Conservation (phyloP, 106 monocot genomes). For the Allium sativum region DNA sequence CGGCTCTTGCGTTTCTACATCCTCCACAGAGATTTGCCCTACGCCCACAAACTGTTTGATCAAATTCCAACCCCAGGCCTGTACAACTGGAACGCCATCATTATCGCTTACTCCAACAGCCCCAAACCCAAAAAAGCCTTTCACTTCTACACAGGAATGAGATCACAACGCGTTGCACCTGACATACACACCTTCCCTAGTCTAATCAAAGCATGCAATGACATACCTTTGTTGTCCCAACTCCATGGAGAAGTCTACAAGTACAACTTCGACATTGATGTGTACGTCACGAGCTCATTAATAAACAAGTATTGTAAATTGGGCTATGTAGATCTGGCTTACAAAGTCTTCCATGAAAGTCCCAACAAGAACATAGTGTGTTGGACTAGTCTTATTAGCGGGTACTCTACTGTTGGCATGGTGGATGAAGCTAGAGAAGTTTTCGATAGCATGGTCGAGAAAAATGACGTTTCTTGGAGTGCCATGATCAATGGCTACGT, state of each 20-base stretch:
- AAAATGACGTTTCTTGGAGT: constrained; percentile 39
- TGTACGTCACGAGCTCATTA: constrained; percentile 23
- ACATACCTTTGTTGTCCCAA: constrained; percentile 5
- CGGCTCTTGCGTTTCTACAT: constrained; percentile 6
- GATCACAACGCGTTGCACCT: constrained; percentile 7
- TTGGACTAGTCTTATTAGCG: constrained; percentile 36
- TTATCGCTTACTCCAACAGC: constrained; percentile 13
- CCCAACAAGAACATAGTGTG: constrained; percentile 18
- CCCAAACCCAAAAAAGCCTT: constrained; percentile 10
- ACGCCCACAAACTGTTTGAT: constrained; percentile 15
- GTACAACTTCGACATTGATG: constrained; percentile 16
- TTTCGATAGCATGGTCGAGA: constrained; percentile 22
- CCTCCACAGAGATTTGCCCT: neutral
- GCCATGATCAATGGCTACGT: constrained; percentile 47
- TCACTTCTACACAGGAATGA: constrained; percentile 13
- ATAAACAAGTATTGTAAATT: constrained; percentile 24
- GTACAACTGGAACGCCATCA: constrained; percentile 27
- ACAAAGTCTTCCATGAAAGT: constrained; percentile 26
- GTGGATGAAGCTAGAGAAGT: constrained; percentile 22
- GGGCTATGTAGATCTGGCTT: constrained; percentile 11
- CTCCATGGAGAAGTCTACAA: constrained; percentile 23
- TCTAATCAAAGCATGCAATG: constrained; percentile 27
- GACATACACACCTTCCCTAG: constrained; percentile 36
- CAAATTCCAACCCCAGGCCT: constrained; percentile 12
- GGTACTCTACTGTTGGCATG: constrained; percentile 10